phyloP scores from a whole-genome alignment of 768 basidiomycete genomes.

The Rubroboletus satanas region DNA sequence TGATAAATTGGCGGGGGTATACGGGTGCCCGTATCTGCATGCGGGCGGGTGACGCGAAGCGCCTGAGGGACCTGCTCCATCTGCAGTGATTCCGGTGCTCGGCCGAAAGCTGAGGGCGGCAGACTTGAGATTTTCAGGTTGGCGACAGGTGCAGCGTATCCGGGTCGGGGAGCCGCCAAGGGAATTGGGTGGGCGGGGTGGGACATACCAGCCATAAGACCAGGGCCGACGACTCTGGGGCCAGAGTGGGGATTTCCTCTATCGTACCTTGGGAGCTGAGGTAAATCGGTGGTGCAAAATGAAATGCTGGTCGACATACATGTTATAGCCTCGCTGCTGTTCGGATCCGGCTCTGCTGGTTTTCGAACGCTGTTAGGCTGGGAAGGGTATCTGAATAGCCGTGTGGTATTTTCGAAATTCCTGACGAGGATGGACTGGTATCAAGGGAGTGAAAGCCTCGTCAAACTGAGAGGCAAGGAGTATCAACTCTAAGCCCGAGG shows the following conservation, averaged over 20 bases:
- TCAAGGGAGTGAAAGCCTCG: slow-evolving; percentile 32
- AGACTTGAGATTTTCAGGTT: slow-evolving; percentile 58
- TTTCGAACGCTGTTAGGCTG: slow-evolving; percentile 35
- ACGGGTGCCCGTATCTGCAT: slow-evolving; percentile 15
- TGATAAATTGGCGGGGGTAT: slow-evolving; percentile 33
- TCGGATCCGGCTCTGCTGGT: slow-evolving; percentile 47
- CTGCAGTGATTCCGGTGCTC: slow-evolving; percentile 20
- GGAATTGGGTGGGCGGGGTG: slow-evolving; percentile 34
- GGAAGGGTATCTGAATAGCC: slow-evolving; percentile 27
- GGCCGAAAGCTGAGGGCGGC: slow-evolving; percentile 34
- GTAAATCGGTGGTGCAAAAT: slow-evolving; percentile 8
- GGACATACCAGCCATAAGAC: slow-evolving; percentile 39
- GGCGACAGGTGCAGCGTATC: slow-evolving; percentile 67
- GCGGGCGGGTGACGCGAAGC: slow-evolving; percentile 20
- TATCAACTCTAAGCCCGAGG: slow-evolving; percentile 7
- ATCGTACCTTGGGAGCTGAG: slow-evolving; percentile 50
- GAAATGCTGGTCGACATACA: slow-evolving; percentile 44
- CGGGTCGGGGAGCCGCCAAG: slow-evolving; percentile 68
- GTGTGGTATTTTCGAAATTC: slow-evolving; percentile 1
- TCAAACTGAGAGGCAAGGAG: slow-evolving; percentile 20
- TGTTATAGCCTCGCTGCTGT: slow-evolving; percentile 52
- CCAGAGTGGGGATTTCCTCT: slow-evolving; percentile 51
- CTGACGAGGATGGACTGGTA: slow-evolving; percentile 10
- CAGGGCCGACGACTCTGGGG: slow-evolving; percentile 49
- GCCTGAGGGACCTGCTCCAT: slow-evolving; percentile 31